These are phyloP conservation scores for Mortierella sp. DNA, from an alignment of 371 early-diverging fungal genomes.

Conservation along the genomic window DNA sequence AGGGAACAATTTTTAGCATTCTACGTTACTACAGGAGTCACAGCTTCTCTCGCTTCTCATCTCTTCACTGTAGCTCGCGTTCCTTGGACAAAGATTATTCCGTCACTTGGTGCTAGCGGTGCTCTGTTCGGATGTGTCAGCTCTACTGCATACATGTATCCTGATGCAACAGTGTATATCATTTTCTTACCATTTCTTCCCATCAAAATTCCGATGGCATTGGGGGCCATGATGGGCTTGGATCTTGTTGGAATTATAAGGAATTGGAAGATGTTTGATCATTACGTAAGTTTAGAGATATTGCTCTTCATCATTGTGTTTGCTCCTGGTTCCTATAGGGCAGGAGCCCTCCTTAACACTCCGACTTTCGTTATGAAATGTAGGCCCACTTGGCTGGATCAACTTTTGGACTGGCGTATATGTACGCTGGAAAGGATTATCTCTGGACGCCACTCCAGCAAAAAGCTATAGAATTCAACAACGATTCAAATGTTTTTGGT, in stretches of 20 bases:
- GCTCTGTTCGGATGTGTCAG: conserved; percentile 79
- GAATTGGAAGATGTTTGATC: conserved; percentile 76
- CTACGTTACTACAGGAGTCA: conserved; percentile 75
- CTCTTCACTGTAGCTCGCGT: conserved; percentile 61
- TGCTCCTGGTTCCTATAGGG: not conserved
- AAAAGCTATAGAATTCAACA: conserved; percentile 45
- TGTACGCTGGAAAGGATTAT: conserved; percentile 62
- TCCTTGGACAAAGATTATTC: conserved; percentile 63
- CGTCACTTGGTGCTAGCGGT: conserved; percentile 84
- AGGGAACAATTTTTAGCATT: conserved; percentile 83
- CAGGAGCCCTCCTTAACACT: not conserved
- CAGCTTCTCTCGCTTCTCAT: conserved; percentile 77
- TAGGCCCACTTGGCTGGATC: conserved; percentile 80
- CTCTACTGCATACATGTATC: conserved; percentile 68
- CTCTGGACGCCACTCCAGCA: conserved; percentile 60
- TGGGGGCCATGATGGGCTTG: conserved; percentile 71
- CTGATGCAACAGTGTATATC: conserved; percentile 71
- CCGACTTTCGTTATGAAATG: not conserved
- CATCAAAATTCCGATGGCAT: conserved; percentile 68
- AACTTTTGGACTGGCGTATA: conserved; percentile 64
- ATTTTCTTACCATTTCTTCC: conserved; percentile 83
- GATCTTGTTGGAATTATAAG: conserved; percentile 72
- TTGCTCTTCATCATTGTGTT: not conserved
- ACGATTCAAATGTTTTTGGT: conserved; percentile 35
- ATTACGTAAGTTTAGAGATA: conserved; percentile 64